Evolutionary conservation across 2,329 filamentous ascomycete genomes (phyloP).

Genomic region (Diaporthe eres): DNA sequence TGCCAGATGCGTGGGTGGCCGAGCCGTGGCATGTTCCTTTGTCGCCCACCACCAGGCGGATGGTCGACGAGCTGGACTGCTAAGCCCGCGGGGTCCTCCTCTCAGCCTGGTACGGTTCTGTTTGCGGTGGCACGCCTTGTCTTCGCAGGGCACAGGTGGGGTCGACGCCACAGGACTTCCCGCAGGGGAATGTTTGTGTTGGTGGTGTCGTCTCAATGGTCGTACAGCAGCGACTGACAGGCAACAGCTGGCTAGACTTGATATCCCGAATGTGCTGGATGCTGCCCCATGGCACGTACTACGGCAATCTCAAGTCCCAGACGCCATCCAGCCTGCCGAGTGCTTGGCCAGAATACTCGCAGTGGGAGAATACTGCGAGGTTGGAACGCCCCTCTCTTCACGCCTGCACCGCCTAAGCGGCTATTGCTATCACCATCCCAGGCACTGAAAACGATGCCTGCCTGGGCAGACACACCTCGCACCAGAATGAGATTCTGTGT

Average conservation of each 20-base stretch:
- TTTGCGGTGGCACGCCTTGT: slow-evolving; percentile 12
- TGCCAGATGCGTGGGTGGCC: slow-evolving; percentile 18
- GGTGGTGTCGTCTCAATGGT: neutral
- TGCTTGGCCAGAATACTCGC: neutral
- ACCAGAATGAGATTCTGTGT: neutral
- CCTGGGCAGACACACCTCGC: neutral
- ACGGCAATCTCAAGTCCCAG: neutral
- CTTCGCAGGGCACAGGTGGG: slow-evolving; percentile 1
- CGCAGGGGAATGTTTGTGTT: neutral
- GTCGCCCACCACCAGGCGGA: neutral
- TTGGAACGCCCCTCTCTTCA: neutral
- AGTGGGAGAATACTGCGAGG: neutral
- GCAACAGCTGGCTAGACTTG: neutral
- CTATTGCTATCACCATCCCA: neutral
- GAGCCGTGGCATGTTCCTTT: slow-evolving; percentile 26
- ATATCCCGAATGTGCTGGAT: neutral
- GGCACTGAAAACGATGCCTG: neutral
- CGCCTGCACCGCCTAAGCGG: neutral
- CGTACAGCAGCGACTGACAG: slow-evolving; percentile 3
- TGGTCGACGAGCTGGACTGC: neutral
- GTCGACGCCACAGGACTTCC: slow-evolving; percentile 2
- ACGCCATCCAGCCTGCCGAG: neutral
- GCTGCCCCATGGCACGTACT: neutral
- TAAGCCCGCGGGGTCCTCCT: neutral
- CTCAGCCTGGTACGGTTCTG: neutral